A percentile compares a stretch with the other conserved stretches of the same genome.
These are phyloP conservation scores for Ogataea paraovalis DNA, from an alignment of 805 yeast genomes.

Conservation along the genomic window DNA sequence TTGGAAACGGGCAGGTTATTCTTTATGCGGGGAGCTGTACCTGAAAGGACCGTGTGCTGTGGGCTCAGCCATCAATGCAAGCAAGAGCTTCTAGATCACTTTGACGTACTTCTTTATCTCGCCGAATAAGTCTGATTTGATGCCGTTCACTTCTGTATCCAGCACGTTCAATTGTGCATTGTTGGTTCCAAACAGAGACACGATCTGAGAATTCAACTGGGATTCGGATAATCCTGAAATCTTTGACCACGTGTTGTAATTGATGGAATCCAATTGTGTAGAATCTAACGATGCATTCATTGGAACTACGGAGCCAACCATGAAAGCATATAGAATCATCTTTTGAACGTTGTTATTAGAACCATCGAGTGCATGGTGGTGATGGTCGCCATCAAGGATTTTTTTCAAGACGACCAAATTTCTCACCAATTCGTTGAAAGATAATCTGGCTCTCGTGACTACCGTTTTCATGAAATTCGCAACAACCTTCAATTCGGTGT, in stretches of 20 bases:
- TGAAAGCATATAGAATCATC: slow-evolving; percentile 11
- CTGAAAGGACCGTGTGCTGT: no score
- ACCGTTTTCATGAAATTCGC: slow-evolving; percentile 4
- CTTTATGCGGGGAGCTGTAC: no score
- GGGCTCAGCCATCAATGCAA: no score
- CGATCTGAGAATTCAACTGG: slow-evolving; percentile 4
- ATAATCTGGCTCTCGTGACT: slow-evolving; percentile 1
- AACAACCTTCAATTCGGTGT: neutral
- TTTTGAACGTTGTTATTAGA: slow-evolving; percentile 2
- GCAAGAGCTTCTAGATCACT: slow-evolving; percentile 12
- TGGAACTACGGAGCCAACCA: slow-evolving; percentile 7
- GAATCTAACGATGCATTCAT: neutral
- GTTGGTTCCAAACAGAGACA: neutral
- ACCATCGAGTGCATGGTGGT: neutral
- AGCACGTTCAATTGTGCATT: neutral
- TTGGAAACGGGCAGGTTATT: no score
- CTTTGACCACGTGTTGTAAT: slow-evolving; percentile 12
- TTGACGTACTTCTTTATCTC: slow-evolving; percentile 20
- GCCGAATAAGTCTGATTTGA: slow-evolving; percentile 10
- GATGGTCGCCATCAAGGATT: neutral
- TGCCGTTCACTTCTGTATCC: slow-evolving; percentile 4
- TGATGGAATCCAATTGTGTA: neutral
- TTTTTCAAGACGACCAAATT: slow-evolving; percentile 11
- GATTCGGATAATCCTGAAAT: slow-evolving; percentile 15
- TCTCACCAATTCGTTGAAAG: slow-evolving; percentile 4